Percentiles rank a stretch among this genome's conserved stretches.
Evolutionary conservation across 257 asterid species (phyloP).

Genomic region (Scutellaria baicalensis): DNA sequence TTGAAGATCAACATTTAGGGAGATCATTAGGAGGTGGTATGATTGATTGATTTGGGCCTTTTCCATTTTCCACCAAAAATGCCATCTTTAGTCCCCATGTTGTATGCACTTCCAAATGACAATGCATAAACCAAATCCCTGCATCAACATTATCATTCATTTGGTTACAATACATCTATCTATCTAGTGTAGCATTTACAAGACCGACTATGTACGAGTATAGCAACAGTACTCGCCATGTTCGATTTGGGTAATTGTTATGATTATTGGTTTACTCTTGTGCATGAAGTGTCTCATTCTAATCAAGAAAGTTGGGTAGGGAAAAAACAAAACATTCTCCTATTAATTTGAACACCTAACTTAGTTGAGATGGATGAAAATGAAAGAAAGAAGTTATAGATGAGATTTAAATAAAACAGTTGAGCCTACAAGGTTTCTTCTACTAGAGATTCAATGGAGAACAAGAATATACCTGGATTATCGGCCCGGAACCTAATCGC

Average conservation of each 20-base stretch:
- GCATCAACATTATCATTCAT: constrained; percentile 3
- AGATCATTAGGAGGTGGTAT: constrained; percentile 62
- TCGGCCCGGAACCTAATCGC: constrained; percentile 66
- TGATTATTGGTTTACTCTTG: not conserved
- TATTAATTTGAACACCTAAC: not conserved
- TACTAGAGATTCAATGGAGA: not conserved
- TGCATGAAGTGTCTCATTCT: not conserved
- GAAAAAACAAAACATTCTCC: not conserved
- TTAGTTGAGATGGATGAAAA: not conserved
- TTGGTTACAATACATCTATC: no score
- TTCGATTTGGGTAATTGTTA: no score
- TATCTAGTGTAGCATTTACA: no score
- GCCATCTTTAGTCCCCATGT: constrained; percentile 88
- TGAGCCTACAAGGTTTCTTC: no score
- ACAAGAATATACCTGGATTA: constrained; percentile 51
- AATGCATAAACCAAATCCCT: constrained; percentile 78
- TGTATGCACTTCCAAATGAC: constrained; percentile 76
- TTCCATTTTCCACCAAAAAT: constrained; percentile 62
- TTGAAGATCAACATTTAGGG: constrained; percentile 42
- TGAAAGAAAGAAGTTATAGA: not conserved
- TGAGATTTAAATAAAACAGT: not conserved
- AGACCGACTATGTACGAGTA: no score
- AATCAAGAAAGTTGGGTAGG: not conserved
- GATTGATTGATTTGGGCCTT: constrained; percentile 47
- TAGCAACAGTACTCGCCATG: no score